Evolutionary conservation across 768 basidiomycete genomes (phyloP).

Genomic region (Termitomyces sp.): DNA sequence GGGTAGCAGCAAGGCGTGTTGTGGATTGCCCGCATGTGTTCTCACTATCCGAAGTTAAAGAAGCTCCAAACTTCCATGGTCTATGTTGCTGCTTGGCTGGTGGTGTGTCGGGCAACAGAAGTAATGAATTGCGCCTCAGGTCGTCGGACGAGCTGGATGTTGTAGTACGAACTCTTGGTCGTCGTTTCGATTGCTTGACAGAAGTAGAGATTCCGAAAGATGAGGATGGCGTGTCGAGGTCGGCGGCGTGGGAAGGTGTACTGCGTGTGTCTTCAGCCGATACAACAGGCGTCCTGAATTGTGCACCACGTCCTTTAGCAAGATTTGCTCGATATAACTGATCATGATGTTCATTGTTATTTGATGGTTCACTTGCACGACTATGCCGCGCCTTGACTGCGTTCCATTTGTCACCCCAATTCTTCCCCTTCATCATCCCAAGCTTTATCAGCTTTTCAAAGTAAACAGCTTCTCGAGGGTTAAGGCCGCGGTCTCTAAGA

Average conservation of each 20-base stretch:
- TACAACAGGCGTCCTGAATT: not conserved
- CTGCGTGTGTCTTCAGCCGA: constrained; percentile 16
- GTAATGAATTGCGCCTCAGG: constrained; percentile 8
- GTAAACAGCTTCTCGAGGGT: constrained; percentile 75
- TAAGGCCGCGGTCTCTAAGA: constrained; percentile 69
- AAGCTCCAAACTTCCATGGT: not conserved
- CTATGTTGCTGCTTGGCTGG: constrained; percentile 2
- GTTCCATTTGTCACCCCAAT: constrained; percentile 83
- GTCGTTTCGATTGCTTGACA: not conserved
- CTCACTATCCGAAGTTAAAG: constrained; percentile 29
- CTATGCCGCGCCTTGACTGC: constrained; percentile 58
- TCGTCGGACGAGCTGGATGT: constrained; percentile 8
- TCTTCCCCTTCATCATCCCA: constrained; percentile 73
- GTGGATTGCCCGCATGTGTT: constrained; percentile 31
- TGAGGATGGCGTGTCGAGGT: constrained; percentile 4
- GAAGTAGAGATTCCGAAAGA: not conserved
- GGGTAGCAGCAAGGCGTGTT: constrained; percentile 40
- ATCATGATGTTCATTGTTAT: not conserved
- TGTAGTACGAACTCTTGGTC: constrained; percentile 1
- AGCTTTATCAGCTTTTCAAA: constrained; percentile 83
- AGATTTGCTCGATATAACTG: constrained; percentile 2
- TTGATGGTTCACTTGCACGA: constrained; percentile 19
- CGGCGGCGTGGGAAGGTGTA: constrained; percentile 11
- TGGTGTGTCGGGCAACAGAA: not conserved
- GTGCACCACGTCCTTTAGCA: constrained; percentile 3